Percentiles rank a stretch among this genome's conserved stretches.
These are phyloP conservation scores for Pterocarpus santalinus DNA, from an alignment of 306 rosid species.

Conservation along the genomic window DNA sequence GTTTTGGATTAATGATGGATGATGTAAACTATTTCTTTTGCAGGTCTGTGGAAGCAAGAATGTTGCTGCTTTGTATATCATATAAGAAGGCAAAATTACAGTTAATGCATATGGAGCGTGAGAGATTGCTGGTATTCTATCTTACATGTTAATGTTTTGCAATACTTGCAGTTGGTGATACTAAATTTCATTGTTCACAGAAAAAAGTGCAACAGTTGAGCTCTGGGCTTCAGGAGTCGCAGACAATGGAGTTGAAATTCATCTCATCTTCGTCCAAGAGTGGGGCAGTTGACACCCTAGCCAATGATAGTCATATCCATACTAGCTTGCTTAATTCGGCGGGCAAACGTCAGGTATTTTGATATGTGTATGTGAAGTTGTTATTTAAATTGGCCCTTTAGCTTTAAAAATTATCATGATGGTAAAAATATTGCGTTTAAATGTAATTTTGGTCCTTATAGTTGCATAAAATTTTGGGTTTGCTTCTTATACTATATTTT, in stretches of 20 bases:
- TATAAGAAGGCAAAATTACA: conserved; percentile 77
- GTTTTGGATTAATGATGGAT: conserved; percentile 42
- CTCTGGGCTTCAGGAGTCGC: conserved; percentile 73
- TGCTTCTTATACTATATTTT: too few relatives aligned
- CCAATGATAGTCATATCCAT: conserved; percentile 48
- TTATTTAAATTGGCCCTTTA: conserved; percentile 34
- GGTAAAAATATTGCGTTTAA: too few relatives aligned
- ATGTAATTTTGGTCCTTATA: too few relatives aligned
- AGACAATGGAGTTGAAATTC: conserved; percentile 60
- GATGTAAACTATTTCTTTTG: conserved; percentile 49
- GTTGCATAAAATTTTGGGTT: too few relatives aligned
- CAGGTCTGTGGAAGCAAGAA: conserved; percentile 73
- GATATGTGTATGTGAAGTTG: conserved; percentile 1
- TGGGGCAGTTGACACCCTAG: conserved; percentile 49
- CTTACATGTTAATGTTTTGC: conserved; percentile 40
- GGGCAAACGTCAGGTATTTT: conserved; percentile 65
- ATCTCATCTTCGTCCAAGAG: conserved; percentile 46
- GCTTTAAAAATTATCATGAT: not conserved
- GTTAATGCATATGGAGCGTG: conserved; percentile 67
- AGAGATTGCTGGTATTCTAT: conserved; percentile 68
- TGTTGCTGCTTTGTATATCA: conserved; percentile 60
- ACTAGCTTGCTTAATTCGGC: conserved; percentile 49
- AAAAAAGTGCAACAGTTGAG: conserved; percentile 60
- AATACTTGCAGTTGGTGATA: conserved; percentile 44
- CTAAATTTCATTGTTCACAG: conserved; percentile 59